A percentile compares a stretch with the other conserved stretches of the same genome.
Evolutionary conservation across 139 green algal species (phyloP).

Genomic region (Parachlorella kessleri): DNA sequence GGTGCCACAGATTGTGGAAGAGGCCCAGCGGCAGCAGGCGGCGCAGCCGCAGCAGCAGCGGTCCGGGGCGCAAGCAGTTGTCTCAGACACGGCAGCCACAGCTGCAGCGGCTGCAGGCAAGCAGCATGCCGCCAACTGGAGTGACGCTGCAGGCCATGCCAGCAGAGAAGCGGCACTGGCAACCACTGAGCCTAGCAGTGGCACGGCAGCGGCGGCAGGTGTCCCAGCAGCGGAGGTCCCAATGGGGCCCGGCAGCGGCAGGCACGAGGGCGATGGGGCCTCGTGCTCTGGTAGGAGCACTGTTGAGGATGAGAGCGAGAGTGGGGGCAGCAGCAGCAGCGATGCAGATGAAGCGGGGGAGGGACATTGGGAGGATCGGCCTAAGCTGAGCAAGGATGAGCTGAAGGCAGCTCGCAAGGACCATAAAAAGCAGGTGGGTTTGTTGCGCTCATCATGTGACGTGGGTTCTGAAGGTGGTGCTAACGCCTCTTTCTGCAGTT

Average conservation of each 20-base stretch:
- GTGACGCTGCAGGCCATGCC: background rate
- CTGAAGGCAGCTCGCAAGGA: conserved; percentile 60
- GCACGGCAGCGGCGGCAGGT: background rate
- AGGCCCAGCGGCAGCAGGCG: conserved; percentile 15
- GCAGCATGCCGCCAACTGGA: background rate
- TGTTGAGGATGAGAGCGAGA: conserved; percentile 18
- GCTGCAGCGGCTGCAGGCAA: conserved; percentile 2
- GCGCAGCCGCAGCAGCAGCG: too few species aligned
- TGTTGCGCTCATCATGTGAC: too few species aligned
- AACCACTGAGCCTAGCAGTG: background rate
- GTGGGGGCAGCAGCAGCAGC: conserved; percentile 8
- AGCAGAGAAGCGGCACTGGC: background rate
- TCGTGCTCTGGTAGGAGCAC: too few species aligned
- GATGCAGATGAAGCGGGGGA: conserved; percentile 28
- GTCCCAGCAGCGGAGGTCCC: background rate
- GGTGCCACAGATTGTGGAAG: conserved; percentile 2
- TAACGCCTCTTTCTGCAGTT: too few species aligned
- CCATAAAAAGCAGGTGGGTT: conserved; percentile 61
- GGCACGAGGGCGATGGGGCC: background rate
- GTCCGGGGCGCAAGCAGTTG: background rate
- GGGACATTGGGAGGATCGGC: conserved; percentile 40
- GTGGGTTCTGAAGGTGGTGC: too few species aligned
- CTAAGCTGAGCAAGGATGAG: conserved; percentile 57
- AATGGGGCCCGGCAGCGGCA: background rate
- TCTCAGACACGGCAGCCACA: conserved; percentile 11